Conservation (phyloP, 805 yeast genomes). For the Myxozyma udenii region DNA sequence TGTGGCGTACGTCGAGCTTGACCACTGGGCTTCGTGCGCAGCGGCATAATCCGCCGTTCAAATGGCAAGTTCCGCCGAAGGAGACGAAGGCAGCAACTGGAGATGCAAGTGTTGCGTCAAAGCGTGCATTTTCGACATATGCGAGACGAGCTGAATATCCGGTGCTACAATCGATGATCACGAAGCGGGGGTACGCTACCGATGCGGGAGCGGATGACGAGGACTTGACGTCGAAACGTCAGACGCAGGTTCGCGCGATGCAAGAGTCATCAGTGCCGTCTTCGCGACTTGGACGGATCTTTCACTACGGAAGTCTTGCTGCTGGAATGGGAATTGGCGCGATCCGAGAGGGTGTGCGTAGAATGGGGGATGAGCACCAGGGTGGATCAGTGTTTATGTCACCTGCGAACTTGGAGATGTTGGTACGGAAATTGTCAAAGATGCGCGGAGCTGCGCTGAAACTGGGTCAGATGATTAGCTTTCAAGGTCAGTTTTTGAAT, state of each 20-base stretch:
- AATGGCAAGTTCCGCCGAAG: neutral
- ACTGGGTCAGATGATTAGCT: constrained; percentile 93
- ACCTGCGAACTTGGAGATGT: constrained; percentile 78
- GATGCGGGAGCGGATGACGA: constrained; percentile 5
- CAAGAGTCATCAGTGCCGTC: constrained; percentile 70
- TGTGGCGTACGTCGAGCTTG: constrained; percentile 22
- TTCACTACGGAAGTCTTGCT: constrained; percentile 89
- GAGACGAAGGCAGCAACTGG: neutral
- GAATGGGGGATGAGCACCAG: constrained; percentile 45
- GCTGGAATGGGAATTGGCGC: constrained; percentile 87
- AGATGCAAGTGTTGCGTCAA: neutral
- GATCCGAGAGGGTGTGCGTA: constrained; percentile 69
- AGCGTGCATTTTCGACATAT: constrained; percentile 2
- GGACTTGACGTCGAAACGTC: neutral
- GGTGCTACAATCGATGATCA: too few relatives aligned
- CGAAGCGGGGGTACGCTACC: neutral
- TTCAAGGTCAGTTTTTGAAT: constrained; percentile 50
- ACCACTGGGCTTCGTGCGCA: constrained; percentile 8
- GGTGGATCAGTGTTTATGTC: constrained; percentile 63
- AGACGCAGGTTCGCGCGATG: constrained; percentile 7
- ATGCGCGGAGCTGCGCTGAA: constrained; percentile 99
- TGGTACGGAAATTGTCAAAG: constrained; percentile 81
- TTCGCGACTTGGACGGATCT: constrained; percentile 78
- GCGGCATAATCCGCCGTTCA: neutral
- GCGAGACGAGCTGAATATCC: too few relatives aligned